Percentiles rank a stretch among this genome's conserved stretches.
Evolutionary conservation across 805 yeast species (phyloP).

Genomic region (Jamesozyma piceae): DNA sequence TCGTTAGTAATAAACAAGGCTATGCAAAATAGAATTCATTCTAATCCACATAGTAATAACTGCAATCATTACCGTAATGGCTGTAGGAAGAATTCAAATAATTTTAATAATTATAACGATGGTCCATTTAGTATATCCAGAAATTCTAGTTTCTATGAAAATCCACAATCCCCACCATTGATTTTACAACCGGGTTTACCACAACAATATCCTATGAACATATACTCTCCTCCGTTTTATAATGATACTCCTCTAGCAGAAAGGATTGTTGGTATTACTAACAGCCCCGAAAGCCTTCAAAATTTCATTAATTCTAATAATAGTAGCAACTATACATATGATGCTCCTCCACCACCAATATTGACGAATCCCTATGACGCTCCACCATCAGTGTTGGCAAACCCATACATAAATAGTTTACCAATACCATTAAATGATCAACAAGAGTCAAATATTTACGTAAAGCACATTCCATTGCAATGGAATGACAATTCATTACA

Average conservation of each 20-base stretch:
- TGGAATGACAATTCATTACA: slow-evolving; percentile 47
- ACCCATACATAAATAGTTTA: slow-evolving; percentile 7
- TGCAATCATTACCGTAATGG: neutral
- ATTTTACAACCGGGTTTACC: neutral
- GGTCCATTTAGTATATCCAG: neutral
- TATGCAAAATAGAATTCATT: slow-evolving; percentile 24
- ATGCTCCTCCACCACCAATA: slow-evolving; percentile 1
- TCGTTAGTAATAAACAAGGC: slow-evolving; percentile 32
- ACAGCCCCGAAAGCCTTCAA: neutral
- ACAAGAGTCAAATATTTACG: slow-evolving; percentile 67
- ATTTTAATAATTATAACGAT: neutral
- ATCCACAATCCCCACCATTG: neutral
- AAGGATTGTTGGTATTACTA: neutral
- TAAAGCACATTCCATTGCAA: slow-evolving; percentile 49
- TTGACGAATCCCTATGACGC: slow-evolving; percentile 1
- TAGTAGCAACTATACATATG: slow-evolving; percentile 1
- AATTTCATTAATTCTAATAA: neutral
- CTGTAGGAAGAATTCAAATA: neutral
- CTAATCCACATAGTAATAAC: neutral
- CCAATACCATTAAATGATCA: slow-evolving; percentile 34
- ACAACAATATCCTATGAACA: neutral
- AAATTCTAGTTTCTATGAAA: neutral
- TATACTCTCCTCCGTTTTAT: neutral
- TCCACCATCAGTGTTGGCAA: neutral
- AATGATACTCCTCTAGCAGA: neutral